Base-by-base conservation (phyloP, 148 eudicot species). In the Dysphania ambrosioides region DNA sequence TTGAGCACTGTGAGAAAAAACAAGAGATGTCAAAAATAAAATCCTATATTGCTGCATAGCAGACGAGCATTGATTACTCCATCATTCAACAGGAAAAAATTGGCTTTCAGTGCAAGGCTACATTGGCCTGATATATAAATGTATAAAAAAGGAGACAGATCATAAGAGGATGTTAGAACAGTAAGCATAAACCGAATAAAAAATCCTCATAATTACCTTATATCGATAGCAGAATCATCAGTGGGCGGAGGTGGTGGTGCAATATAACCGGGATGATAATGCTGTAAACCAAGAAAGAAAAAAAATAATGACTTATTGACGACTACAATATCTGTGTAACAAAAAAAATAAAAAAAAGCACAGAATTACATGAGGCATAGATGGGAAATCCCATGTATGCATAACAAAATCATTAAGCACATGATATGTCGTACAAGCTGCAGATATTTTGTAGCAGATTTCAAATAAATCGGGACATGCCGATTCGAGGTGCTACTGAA, bases 261-360 rank as follows among this genome's bases (percentile, higher is more conserved):
- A 76, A 93, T 88, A 79, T 92, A 92, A 79, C 91, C 95, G 75
- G 97, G 80, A 75, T 85, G 89, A 75, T 90, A 92, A 40, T 86
- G 84, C 97, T 92, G 86, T 72, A 79, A 31, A 55, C 35, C 72
- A 78, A 40, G 26, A 47, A 42, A 66, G 31, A 71, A 49, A 70
- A 47, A n/a, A 58, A 29, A 55, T n/a, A n/a, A n/a, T 59, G 21
- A 74, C 63, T 68, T 47, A 73, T 59, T 73, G 34, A 68, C 35
- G 29, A 23, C 56, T 32, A n/a, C 47, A 19, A 8, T 13, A 69
- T 36, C n/a, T n/a, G n/a, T n/a, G n/a, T n/a, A n/a, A n/a, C n/a
- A 11, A 53, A 1, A 11, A 4, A 69, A 36, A 49, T 15, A 47
- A 9, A 7, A 27, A 38, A 10, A 40, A 1, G 11, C 38, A 78